Base-by-base conservation (phyloP, 2,329 filamentous ascomycete genomes). In the Seiridium cupressi region DNA sequence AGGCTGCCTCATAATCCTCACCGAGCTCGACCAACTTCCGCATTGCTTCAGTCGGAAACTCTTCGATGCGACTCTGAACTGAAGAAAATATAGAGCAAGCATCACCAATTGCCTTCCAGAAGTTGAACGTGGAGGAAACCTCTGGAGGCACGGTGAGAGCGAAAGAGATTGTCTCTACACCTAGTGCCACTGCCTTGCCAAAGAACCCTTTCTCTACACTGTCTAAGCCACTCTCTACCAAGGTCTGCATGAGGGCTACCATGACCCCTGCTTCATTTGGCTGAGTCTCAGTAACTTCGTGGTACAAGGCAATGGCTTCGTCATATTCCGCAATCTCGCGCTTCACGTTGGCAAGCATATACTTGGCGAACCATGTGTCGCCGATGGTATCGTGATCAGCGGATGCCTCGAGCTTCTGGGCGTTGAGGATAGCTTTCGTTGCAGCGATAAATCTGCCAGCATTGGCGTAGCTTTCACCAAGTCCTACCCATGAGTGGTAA, bases 401-500 rank as follows among this genome's bases (percentile, higher is more conserved):
- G 1, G 82, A 80, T 35, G 85, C 81, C 63, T 94, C 91, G 4
- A 97, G 81, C 58, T 84, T 85, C 70, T 94, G 89, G 0, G 94
- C 95, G 69, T 96, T 90, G 40, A 91, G 81, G 65, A 98, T 95
- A 0, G 95, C 93, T 70, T 95, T 94, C 3, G 90, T 92, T 0
- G 95, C 94, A n/a, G 95, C 94, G 61, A 97, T 90, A 70, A 96
- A 96, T 63, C 94, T 85, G 8, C 95, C 94, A 13, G 93, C 96
- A 66, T 91, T 95, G 72, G 97, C 90, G 70, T 99, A 99, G 70
- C 93, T 96, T 76, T 99, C 95, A n/a, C 94, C 95, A 1, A 99
- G 82, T 1, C 95, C 95, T 32, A 99, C 91, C 87, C 94, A 99
- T 0, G 92, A 96, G 75, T 99, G 90, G 70, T 98, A 98, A 73